Evolutionary conservation across 2,329 filamentous ascomycete species (phyloP).

Genomic region (Fonsecaea pugnacius): DNA sequence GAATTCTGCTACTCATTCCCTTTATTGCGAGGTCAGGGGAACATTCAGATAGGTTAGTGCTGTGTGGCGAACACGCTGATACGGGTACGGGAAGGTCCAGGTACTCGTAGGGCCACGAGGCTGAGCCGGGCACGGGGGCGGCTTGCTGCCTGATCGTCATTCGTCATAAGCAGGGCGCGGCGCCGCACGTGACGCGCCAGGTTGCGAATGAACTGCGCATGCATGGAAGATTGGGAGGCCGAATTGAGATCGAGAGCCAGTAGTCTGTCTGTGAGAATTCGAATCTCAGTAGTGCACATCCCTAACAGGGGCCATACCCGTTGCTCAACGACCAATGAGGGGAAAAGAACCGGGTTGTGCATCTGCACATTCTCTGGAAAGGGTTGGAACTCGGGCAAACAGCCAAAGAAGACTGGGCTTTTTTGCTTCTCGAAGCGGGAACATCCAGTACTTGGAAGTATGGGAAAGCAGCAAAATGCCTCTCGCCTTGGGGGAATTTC

Average conservation of each 20-base stretch:
- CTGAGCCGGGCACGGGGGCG: slow-evolving; percentile 9
- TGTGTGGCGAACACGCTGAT: neutral
- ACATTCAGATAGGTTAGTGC: slow-evolving; percentile 5
- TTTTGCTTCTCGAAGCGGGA: neutral
- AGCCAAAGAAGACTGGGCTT: neutral
- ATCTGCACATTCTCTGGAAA: neutral
- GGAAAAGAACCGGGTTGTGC: neutral
- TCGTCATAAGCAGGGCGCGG: neutral
- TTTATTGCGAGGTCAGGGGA: no score
- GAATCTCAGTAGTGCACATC: no score
- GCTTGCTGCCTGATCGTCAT: neutral
- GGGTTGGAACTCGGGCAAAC: neutral
- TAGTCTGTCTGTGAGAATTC: no score
- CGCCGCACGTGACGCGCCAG: neutral
- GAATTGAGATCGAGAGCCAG: no score
- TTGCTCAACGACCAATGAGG: neutral
- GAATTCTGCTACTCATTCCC: neutral
- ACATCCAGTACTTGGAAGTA: neutral
- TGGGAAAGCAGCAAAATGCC: neutral
- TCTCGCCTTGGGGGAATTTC: neutral
- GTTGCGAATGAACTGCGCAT: neutral
- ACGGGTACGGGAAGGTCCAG: neutral
- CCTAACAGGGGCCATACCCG: neutral
- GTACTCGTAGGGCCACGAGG: slow-evolving; percentile 9
- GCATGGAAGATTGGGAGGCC: no score